Conservation (phyloP, 1,139 yeast species). For the Scheffersomyces titani region DNA sequence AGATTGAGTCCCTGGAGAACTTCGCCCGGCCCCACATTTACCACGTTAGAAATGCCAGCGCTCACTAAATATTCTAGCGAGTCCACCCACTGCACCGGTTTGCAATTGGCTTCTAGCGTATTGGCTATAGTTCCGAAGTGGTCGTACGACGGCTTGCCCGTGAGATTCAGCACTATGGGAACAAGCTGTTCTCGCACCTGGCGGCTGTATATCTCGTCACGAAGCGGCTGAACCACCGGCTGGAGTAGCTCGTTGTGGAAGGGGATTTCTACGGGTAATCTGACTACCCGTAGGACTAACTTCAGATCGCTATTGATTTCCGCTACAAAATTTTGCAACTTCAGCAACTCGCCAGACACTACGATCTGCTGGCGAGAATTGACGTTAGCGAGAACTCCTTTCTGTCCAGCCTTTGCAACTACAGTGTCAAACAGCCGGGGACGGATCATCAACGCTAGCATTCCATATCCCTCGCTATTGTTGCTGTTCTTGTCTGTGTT, state of each 20-base stretch:
- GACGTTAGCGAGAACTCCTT: slow-evolving; percentile 39
- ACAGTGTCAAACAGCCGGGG: slow-evolving; percentile 20
- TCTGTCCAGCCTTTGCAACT: slow-evolving; percentile 16
- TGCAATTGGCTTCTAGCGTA: slow-evolving; percentile 37
- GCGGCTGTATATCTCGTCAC: slow-evolving; percentile 13
- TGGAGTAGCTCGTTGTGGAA: slow-evolving; percentile 48
- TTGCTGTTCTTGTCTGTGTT: not conserved
- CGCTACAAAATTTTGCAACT: slow-evolving; percentile 19
- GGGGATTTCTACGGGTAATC: slow-evolving; percentile 53
- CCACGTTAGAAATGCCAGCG: slow-evolving; percentile 19
- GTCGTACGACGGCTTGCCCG: slow-evolving; percentile 23
- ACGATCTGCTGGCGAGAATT: slow-evolving; percentile 47
- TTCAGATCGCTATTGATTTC: slow-evolving; percentile 17
- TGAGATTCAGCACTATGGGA: slow-evolving; percentile 25
- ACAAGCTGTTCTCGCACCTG: slow-evolving; percentile 12
- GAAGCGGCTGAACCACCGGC: slow-evolving; percentile 36
- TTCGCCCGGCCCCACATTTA: slow-evolving; percentile 43
- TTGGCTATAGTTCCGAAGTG: slow-evolving; percentile 22
- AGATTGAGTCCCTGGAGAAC: slow-evolving; percentile 12
- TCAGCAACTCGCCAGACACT: slow-evolving; percentile 39
- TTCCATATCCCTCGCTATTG: slow-evolving; percentile 25
- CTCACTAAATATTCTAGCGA: slow-evolving; percentile 26
- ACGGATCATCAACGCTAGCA: slow-evolving; percentile 38
- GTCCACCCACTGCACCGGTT: slow-evolving; percentile 46
- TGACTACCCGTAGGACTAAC: slow-evolving; percentile 24